Conservation (phyloP, 2,329 filamentous ascomycete species). For the Ascochyta fabae region DNA sequence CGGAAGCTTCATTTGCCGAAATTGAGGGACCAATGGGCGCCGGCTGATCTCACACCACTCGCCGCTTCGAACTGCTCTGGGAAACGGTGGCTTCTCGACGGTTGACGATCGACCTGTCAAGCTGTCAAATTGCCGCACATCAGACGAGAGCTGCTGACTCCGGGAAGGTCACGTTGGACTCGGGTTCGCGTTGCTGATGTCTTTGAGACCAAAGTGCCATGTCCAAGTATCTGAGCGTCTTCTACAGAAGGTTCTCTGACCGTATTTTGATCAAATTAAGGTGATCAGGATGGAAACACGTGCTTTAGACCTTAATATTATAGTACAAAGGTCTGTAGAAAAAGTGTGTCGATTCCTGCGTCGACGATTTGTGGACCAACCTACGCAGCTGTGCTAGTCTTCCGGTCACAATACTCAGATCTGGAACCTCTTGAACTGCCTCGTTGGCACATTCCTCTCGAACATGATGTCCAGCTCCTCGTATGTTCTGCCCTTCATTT, state of each 20-base stretch:
- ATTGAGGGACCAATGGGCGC: background rate
- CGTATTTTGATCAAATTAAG: background rate
- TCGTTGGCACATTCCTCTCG: conserved; percentile 32
- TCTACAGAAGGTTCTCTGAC: background rate
- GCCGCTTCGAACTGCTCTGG: conserved; percentile 1
- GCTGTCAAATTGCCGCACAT: background rate
- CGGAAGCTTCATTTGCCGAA: conserved; percentile 8
- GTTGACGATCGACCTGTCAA: conserved; percentile 2
- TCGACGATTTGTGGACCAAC: too few relatives aligned
- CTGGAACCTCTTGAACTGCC: conserved; percentile 12
- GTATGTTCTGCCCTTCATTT: conserved; percentile 48
- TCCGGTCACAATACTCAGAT: conserved; percentile 1
- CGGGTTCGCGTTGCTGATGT: background rate
- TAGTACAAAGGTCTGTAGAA: too few relatives aligned
- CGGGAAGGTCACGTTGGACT: background rate
- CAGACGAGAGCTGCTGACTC: background rate
- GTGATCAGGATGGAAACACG: background rate
- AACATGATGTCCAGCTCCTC: conserved; percentile 50
- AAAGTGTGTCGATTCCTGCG: background rate
- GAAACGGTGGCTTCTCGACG: background rate
- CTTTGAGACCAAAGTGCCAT: background rate
- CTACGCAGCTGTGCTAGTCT: background rate
- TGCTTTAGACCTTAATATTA: background rate
- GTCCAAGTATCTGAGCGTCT: background rate
- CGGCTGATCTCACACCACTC: conserved; percentile 3